Evolutionary conservation across 2,329 filamentous ascomycete genomes (phyloP), one percentile per base, ranked within the genome.

Genomic region (Trichoderma sp.): DNA sequence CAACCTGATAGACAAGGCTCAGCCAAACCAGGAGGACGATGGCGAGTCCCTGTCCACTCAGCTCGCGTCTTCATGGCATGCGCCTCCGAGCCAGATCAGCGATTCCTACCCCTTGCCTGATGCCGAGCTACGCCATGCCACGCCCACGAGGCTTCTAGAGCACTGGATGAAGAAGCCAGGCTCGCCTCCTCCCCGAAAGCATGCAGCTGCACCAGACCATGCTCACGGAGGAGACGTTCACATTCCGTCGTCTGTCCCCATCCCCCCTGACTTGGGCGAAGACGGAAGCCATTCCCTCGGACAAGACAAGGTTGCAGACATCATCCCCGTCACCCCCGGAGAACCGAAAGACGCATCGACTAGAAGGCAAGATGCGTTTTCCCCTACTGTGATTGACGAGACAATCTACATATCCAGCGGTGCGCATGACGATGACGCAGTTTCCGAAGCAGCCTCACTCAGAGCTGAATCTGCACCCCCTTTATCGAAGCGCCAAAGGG

Each of bases 101-200:
- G 85, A 88, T 69, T 88, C 85, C 0, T 81, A 85, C 68, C 81
- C 71, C 57, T 74, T 78, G 66, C 76, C 76, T 7, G 72, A 73
- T 55, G 64, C 71, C 5, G 68, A 67, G 5, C 26, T 76, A 21
- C 63, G 76, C 12, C 66, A 67, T 9, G 67, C 68, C 19, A 83
- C 85, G 0, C 85, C 85, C 0, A 82, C 81, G 1, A 78, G 81
- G 45, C 74, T 85, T 0, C 69, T 87, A 12, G 79, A 84, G 66
- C 78, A 80, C 26, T 84, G 82, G 65, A 74, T 85, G 3, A 79
- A 19, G 14, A 54, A 28, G 34, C n/a, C 44, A 3, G 19, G 30
- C 10, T 10, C 64, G 34, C 45, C 51, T 7, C 44, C 50, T 7
- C 14, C 15, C 47, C n/a, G 10, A 28, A 21, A 54, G 28, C 17